phyloP scores from a whole-genome alignment of 164 flowering plant species.

The Malania oleifera region DNA sequence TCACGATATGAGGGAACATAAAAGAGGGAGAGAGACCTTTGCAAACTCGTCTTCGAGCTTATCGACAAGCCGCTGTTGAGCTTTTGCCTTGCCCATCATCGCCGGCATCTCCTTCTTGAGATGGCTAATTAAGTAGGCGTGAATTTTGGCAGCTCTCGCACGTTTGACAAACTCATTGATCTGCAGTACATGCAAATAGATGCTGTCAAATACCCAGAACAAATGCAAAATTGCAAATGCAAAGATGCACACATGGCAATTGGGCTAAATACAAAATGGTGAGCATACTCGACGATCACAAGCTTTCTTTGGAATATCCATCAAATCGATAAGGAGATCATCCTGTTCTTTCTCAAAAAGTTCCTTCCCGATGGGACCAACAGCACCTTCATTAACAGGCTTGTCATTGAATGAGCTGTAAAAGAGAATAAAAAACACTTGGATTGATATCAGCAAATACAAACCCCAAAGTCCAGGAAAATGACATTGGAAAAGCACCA shows the following conservation, averaged over 20 bases:
- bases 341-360: conserved; percentile 93
- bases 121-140: conserved; percentile 91
- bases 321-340: conserved; percentile 83
- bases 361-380: conserved; percentile 81
- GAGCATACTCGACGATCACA: conserved; percentile 95
- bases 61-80: conserved; percentile 78
- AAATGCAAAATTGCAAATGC: no score
- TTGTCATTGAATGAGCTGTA: no score
- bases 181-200: conserved; percentile 38
- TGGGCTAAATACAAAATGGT: no score
- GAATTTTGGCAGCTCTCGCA: conserved; percentile 97
- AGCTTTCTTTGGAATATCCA: conserved; percentile 92
- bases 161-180: conserved; percentile 97
- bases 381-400: conserved; percentile 64
- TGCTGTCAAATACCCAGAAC: conserved; percentile 5
- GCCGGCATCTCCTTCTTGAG: conserved; percentile 95
- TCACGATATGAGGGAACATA: no score
- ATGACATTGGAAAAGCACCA: not conserved
- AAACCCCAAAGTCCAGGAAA: conserved; percentile 52
- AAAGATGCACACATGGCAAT: no score
- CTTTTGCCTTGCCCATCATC: conserved; percentile 87
- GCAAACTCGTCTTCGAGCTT: conserved; percentile 75
- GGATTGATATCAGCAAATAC: no score
- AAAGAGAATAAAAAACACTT: no score
- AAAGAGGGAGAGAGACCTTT: conserved; percentile 38